Percentiles rank a stretch among this genome's conserved stretches.
phyloP scores from a whole-genome alignment of 2,329 filamentous ascomycete genomes.

The Aspergillus oerlinghausenensis region DNA sequence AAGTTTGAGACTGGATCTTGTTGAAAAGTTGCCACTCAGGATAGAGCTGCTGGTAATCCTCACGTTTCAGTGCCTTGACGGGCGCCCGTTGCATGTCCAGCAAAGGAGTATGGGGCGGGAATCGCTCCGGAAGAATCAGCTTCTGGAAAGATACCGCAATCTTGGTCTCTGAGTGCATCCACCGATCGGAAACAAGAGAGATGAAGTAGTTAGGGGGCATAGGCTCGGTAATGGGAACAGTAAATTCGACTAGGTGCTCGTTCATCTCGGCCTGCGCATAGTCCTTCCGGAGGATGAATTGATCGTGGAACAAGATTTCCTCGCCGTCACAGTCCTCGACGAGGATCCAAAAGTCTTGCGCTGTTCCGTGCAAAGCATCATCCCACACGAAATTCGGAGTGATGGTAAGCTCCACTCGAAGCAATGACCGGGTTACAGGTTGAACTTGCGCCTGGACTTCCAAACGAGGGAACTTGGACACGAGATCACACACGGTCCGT shows the following conservation, averaged over 20 bases:
- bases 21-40: conserved; percentile 86
- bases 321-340: conserved; percentile 98
- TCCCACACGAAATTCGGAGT: conserved; percentile 97
- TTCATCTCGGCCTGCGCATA: conserved; percentile 82
- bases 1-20: conserved; percentile 94
- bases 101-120: conserved; percentile 87
- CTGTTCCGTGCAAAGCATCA: conserved; percentile 75
- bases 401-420: conserved; percentile 84
- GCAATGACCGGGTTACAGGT: conserved; percentile 88
- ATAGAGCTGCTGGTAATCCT: conserved; percentile 78
- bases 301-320: conserved; percentile 90
- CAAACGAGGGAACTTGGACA: conserved; percentile 87
- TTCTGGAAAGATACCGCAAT: conserved; percentile 93
- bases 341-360: conserved; percentile 94
- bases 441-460: conserved; percentile 92
- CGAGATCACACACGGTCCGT: conserved; percentile 74
- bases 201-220: conserved; percentile 99
- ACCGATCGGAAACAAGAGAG: conserved; percentile 86
- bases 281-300: conserved; percentile 84
- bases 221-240: conserved; percentile 91
- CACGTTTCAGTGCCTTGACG: conserved; percentile 78
- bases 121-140: conserved; percentile 88
- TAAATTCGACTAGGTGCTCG: conserved; percentile 93
- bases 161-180: conserved; percentile 97
- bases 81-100: conserved; percentile 89